Base-by-base conservation (phyloP, 1,139 yeast species). In the Pichia sorboxylosa region DNA sequence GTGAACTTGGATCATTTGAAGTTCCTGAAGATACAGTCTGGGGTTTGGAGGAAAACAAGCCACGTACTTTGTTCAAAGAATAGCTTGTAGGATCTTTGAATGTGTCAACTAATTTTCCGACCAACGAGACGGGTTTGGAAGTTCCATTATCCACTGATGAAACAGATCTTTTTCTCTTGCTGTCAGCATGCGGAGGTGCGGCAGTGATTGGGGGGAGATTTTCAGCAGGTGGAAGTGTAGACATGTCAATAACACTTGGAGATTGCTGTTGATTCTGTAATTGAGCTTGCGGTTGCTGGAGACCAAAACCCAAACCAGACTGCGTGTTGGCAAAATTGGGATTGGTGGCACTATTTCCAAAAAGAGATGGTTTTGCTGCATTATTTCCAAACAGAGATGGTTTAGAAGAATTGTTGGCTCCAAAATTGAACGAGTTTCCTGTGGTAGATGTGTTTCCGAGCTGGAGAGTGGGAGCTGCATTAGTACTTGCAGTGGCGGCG, bases 171-270 rank as follows among this genome's bases (percentile, higher is more conserved):
- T 46, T 49, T 17, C 51, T 47, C 27, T 46, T 49, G 14, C 40
- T 13, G 13, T 29, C 32, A n/a, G 33, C 31, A n/a, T 27, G 17
- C 4, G 39, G 40, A 1, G 35, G 9, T 11, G 32, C 30, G 5
- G 46, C 40, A 1, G 55, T 52, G 11, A 52, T 22, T 3, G 57
- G 33, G 21, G 42, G 45, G 26, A 55, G 57, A 55, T 51, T 51
- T 26, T 46, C 54, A 7, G 39, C 11, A 3, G 26, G 17, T 3
- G 33, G 13, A 28, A 40, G 40, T 10, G 39, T 33, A 1, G 42
- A 32, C 6, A 49, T 31, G 28, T 36, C 31, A 7, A 44, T 21
- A 5, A 51, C 52, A 34, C 49, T 49, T 1, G 54, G 52, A 21
- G 35, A 22, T 10, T 31, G 9, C 10, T 24, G 18, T 32, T 37